These are phyloP conservation scores for Candida nemodendra DNA, from an alignment of 805 yeast genomes.

Conservation along the genomic window DNA sequence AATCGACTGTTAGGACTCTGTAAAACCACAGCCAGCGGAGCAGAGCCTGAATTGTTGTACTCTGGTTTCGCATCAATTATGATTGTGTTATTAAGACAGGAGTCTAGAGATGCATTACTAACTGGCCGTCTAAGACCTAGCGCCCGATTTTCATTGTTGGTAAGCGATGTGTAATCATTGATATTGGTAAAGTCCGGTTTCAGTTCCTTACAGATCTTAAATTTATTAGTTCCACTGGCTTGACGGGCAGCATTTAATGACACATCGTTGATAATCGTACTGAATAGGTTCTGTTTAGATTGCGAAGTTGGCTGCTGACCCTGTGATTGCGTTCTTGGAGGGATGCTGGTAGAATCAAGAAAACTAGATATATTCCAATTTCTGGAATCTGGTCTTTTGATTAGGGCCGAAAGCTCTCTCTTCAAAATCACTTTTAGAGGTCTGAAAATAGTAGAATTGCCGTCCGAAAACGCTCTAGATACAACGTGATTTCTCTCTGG, in stretches of 20 bases:
- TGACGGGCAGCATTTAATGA: slow-evolving; percentile 39
- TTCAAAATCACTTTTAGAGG: slow-evolving; percentile 11
- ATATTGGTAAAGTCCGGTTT: slow-evolving; percentile 19
- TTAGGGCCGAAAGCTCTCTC: slow-evolving; percentile 8
- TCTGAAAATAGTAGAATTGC: slow-evolving; percentile 11
- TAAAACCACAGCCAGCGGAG: slow-evolving; percentile 19
- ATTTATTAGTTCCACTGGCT: slow-evolving; percentile 30
- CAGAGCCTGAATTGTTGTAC: slow-evolving; percentile 3
- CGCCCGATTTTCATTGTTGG: slow-evolving; percentile 18
- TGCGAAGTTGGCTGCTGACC: background rate
- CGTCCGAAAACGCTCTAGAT: slow-evolving; percentile 17
- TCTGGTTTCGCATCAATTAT: slow-evolving; percentile 20
- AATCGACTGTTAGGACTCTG: slow-evolving; percentile 10
- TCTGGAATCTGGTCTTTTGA: slow-evolving; percentile 6
- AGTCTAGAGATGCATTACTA: slow-evolving; percentile 10
- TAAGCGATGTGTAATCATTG: slow-evolving; percentile 15
- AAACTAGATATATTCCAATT: background rate
- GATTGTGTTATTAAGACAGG: slow-evolving; percentile 18
- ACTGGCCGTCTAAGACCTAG: slow-evolving; percentile 5
- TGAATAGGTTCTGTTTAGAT: slow-evolving; percentile 24
- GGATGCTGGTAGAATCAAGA: too few relatives aligned
- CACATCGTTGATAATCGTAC: slow-evolving; percentile 34
- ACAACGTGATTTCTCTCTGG: too few relatives aligned
- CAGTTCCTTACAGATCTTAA: slow-evolving; percentile 9
- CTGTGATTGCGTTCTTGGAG: background rate